These are phyloP conservation scores for Talaromyces sp. DNA, from an alignment of 2,329 filamentous ascomycete species.

Conservation along the genomic window DNA sequence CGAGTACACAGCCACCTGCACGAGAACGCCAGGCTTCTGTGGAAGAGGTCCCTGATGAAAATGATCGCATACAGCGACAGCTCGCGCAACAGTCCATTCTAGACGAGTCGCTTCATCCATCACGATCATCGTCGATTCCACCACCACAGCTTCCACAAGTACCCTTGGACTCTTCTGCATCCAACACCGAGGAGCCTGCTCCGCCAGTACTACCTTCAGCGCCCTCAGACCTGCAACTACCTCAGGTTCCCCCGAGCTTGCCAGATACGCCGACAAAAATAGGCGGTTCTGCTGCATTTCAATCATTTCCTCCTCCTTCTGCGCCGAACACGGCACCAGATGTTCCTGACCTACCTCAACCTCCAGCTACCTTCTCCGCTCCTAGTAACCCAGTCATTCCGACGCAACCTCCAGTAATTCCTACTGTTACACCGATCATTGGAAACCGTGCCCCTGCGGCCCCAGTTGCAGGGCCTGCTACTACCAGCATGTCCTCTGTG, in stretches of 20 bases:
- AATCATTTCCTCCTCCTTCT: conserved; percentile 37
- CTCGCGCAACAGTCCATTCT: conserved; percentile 44
- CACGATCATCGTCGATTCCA: conserved; percentile 36
- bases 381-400: conserved; percentile 11
- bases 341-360: conserved; percentile 14
- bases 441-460: conserved; percentile 13
- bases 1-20: conserved; percentile 34
- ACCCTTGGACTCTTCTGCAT: conserved; percentile 14
- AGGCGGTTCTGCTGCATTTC: conserved; percentile 25
- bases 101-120: conserved; percentile 47
- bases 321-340: conserved; percentile 18
- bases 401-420: conserved; percentile 18
- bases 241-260: conserved; percentile 20
- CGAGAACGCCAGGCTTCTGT: conserved; percentile 50
- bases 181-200: conserved; percentile 15
- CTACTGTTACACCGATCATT: conserved; percentile 20
- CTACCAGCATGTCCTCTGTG: conserved; percentile 22
- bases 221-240: conserved; percentile 28
- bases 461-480: conserved; percentile 14
- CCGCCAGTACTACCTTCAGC: conserved; percentile 34
- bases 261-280: conserved; percentile 24
- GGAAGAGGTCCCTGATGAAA: conserved; percentile 56
- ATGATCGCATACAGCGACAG: conserved; percentile 40
- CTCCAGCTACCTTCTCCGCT: conserved; percentile 5
- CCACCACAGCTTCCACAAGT: conserved; percentile 18